Conservation (phyloP, 805 yeast species). For the Blastobotrys robertii region DNA sequence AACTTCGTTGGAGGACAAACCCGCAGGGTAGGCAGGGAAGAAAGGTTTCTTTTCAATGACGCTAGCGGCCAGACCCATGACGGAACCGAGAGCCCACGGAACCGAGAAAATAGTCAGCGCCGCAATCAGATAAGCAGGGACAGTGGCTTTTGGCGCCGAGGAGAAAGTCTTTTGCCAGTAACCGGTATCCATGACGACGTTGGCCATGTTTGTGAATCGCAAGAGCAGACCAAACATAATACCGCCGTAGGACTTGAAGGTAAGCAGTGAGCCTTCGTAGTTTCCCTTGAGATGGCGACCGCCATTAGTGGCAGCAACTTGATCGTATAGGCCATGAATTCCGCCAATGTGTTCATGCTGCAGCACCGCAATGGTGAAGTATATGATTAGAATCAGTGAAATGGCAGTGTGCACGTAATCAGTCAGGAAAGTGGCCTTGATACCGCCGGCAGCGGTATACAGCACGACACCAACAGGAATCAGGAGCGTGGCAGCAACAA, state of each 20-base stretch:
- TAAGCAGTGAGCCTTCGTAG: constrained; percentile 76
- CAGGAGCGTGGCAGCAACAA: constrained; percentile 72
- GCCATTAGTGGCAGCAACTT: constrained; percentile 46
- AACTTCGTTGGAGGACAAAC: constrained; percentile 57
- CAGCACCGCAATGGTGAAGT: constrained; percentile 73
- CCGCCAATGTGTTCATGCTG: constrained; percentile 74
- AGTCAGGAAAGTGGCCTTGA: constrained; percentile 71
- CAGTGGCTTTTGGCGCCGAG: constrained; percentile 69
- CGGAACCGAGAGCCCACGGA: constrained; percentile 72
- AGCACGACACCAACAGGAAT: constrained; percentile 72
- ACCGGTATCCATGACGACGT: constrained; percentile 78
- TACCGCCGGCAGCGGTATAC: constrained; percentile 73
- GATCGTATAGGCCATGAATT: constrained; percentile 71
- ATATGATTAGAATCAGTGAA: constrained; percentile 62
- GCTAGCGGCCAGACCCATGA: constrained; percentile 75
- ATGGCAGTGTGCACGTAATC: constrained; percentile 78
- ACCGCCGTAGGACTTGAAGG: constrained; percentile 77
- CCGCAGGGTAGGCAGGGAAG: constrained; percentile 73
- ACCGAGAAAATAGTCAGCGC: constrained; percentile 89
- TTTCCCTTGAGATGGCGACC: constrained; percentile 66
- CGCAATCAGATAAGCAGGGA: constrained; percentile 82
- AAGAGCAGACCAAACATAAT: constrained; percentile 86
- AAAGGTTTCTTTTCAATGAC: constrained; percentile 58
- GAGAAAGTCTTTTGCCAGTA: constrained; percentile 88
- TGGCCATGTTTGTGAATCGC: constrained; percentile 82